phyloP scores from a whole-genome alignment of 306 rosid species.

The Corylus avellana region DNA sequence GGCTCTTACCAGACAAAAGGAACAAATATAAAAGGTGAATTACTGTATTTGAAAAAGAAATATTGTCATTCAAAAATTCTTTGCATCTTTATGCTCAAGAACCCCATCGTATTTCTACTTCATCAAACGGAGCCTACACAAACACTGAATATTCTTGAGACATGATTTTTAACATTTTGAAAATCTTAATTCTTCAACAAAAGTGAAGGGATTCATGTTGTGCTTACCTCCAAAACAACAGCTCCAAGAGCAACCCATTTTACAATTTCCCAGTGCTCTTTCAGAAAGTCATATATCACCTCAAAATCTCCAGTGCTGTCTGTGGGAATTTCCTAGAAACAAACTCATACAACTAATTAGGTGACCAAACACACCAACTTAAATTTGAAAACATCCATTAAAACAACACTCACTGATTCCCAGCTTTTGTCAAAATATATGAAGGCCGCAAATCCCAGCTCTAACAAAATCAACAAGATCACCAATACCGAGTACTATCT shows the following conservation, averaged over 20 bases:
- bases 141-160: not conserved
- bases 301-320: constrained; percentile 81
- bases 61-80: not conserved
- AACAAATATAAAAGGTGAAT: not conserved
- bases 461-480: constrained; percentile 70
- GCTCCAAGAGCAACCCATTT: constrained; percentile 93
- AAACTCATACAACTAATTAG: constrained; percentile 28
- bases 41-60: not conserved
- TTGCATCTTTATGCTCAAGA: not conserved
- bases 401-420: constrained; percentile 59
- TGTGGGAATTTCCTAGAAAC: constrained; percentile 67
- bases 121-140: not conserved
- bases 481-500: constrained; percentile 72
- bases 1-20: not conserved
- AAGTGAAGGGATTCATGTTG: constrained; percentile 6
- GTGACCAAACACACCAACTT: constrained; percentile 24
- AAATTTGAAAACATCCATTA: constrained; percentile 30
- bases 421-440: constrained; percentile 87
- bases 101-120: not conserved
- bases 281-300: constrained; percentile 62
- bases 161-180: not conserved
- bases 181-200: constrained; percentile 12
- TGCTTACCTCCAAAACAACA: constrained; percentile 77
- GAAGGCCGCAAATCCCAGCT: constrained; percentile 85
- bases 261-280: constrained; percentile 65